Percentiles rank a stretch among this genome's conserved stretches.
Evolutionary conservation across 306 rosid genomes (phyloP).

Genomic region (Leucaena leucocephala): DNA sequence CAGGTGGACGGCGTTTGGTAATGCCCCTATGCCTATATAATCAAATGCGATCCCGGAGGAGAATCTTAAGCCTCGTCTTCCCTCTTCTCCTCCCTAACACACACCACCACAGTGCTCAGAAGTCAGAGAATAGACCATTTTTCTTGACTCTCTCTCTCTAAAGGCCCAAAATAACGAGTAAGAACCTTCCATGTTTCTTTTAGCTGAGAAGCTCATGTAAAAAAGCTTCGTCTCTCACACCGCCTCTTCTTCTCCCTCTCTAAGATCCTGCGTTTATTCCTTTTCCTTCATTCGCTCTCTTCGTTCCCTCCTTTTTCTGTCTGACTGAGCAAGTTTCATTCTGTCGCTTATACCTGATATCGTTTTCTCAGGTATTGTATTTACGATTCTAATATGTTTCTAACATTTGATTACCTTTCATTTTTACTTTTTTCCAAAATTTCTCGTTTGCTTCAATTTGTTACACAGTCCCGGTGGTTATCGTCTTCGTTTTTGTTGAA

Average conservation of each 20-base stretch:
- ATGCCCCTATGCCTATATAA: background rate
- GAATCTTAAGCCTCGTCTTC: slow-evolving; percentile 5
- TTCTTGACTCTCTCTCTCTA: background rate
- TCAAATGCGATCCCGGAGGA: background rate
- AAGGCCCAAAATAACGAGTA: background rate
- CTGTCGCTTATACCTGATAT: background rate
- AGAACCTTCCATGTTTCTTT: background rate
- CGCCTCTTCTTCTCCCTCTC: background rate
- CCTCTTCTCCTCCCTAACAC: background rate
- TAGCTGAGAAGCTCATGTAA: background rate
- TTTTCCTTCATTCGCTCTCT: background rate
- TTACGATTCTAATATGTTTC: background rate
- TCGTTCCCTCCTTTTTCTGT: background rate
- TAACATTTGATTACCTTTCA: background rate
- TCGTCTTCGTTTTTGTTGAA: background rate
- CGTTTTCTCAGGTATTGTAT: slow-evolving; percentile 11
- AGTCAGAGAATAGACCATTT: background rate
- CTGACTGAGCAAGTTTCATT: background rate
- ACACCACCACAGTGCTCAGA: background rate
- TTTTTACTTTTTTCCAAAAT: background rate
- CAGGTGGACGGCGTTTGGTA: background rate
- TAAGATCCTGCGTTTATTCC: background rate
- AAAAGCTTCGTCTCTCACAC: background rate
- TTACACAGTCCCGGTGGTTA: background rate
- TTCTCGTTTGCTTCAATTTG: slow-evolving; percentile 2